Evolutionary conservation across 2,329 filamentous ascomycete species (phyloP), one percentile per base, ranked within the genome.

Genomic region (Diplodia sapinea): DNA sequence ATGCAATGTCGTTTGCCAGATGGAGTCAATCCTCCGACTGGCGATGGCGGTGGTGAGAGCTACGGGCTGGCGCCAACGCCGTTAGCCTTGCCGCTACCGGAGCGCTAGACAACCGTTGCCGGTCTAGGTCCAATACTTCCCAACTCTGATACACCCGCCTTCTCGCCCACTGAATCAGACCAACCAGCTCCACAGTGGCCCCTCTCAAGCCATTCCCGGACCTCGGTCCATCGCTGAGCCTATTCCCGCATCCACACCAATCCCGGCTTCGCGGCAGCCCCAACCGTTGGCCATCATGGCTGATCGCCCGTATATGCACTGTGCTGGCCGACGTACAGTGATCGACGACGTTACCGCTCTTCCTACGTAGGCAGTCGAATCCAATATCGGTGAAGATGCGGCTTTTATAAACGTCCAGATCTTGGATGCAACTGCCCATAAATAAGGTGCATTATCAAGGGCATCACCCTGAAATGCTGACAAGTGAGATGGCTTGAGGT

Each of bases 81-180:
- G 56, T 47, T 59, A 59, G 56, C 23, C 31, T 59, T 12, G 20
- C 56, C 56, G 56, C 56, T 29, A 59, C 23, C 56, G 20, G 23
- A 12, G 23, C 38, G 36, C 56, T 59, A 59, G 56, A 23, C 36
- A 36, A 4, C 56, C 17, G 17, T n/a, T 59, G 38, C 56, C 36
- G 56, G 36, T 29, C 33, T 57, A 57, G 54, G 33, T 38, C 54
- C 54, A 54, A 54, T 47, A 54, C 33, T 23, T 40, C 23, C 33
- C 54, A 38, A 8, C 54, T 33, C 33, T 59, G 56, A 59, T 47
- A 47, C 56, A 59, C 56, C 56, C 56, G 38, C 9, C 23, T 38
- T 31, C 56, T 59, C 56, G 38, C 36, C 2, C 26, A 11, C 33
- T 11, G 11, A 9, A 36, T 36, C 33, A 36, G 33, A 33, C 8